A percentile compares a stretch with the other conserved stretches of the same genome.
Conservation (phyloP, 495 filamentous ascomycete genomes). For the Hyaloscypha finlandica region DNA sequence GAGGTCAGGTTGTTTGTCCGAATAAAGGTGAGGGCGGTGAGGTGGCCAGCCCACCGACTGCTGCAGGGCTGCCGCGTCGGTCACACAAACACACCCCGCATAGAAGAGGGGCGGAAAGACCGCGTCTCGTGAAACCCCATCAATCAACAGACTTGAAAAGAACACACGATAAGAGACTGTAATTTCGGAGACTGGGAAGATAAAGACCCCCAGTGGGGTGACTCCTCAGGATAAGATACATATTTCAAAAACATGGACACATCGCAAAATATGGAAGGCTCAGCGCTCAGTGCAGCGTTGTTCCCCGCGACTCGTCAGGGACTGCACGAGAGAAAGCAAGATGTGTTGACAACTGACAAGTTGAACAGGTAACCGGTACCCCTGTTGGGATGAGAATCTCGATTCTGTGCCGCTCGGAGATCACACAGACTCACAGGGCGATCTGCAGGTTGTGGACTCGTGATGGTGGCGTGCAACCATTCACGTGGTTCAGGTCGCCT, state of each 20-base stretch:
- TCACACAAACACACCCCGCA: slow-evolving; percentile 2
- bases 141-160: slow-evolving; percentile 4
- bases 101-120: background rate
- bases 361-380: no score
- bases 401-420: background rate
- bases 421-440: background rate
- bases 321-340: no score
- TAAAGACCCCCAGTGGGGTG: background rate
- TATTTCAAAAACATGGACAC: background rate
- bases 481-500: background rate
- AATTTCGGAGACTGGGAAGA: background rate
- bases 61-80: background rate
- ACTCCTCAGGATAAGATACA: background rate
- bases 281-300: no score
- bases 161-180: background rate
- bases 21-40: background rate
- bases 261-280: no score
- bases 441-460: background rate
- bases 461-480: no score
- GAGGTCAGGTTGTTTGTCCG: background rate
- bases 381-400: background rate
- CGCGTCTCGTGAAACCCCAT: background rate
- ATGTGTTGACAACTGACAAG: no score
- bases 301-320: no score
- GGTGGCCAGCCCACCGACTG: background rate